A percentile compares a stretch with the other conserved stretches of the same genome.
phyloP scores from a whole-genome alignment of 108 stramenopile genomes.

The Pseudonitzschia pungens region DNA sequence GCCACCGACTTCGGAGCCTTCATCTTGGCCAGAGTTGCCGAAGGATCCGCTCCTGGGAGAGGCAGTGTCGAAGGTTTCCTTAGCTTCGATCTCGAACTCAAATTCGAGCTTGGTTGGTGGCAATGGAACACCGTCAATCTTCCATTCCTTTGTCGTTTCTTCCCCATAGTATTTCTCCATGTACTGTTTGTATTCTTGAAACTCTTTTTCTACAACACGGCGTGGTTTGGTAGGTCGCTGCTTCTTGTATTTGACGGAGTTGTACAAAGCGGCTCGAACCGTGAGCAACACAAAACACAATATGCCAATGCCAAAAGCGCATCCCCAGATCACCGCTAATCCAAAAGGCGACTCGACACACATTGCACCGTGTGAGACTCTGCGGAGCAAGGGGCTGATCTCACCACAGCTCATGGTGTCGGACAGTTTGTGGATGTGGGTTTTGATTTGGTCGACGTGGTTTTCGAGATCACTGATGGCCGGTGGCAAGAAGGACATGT shows the following conservation, averaged over 20 bases:
- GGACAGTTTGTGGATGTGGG: conserved; percentile 12
- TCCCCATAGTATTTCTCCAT: conserved; percentile 46
- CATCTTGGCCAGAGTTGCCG: background rate
- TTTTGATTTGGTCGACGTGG: conserved; percentile 13
- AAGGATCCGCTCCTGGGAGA: background rate
- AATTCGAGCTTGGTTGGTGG: conserved; percentile 5
- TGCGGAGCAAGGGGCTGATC: conserved; percentile 38
- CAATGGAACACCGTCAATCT: conserved; percentile 18
- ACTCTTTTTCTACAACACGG: conserved; percentile 45
- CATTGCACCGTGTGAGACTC: conserved; percentile 33
- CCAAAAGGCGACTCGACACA: conserved; percentile 41
- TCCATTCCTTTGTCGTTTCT: conserved; percentile 38
- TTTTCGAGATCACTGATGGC: conserved; percentile 17
- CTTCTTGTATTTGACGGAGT: conserved; percentile 28
- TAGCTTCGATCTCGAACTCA: conserved; percentile 19
- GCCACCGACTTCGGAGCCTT: conserved; percentile 13
- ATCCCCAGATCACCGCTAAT: conserved; percentile 34
- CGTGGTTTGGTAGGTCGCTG: conserved; percentile 27
- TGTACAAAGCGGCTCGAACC: conserved; percentile 52
- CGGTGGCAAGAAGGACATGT: conserved; percentile 26
- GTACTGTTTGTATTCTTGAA: conserved; percentile 43
- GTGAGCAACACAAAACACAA: conserved; percentile 40
- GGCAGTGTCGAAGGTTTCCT: conserved; percentile 34
- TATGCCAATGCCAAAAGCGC: conserved; percentile 30
- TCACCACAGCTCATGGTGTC: conserved; percentile 29